Conservation (phyloP, 768 basidiomycete genomes). For the Filobasidium wieringae region DNA sequence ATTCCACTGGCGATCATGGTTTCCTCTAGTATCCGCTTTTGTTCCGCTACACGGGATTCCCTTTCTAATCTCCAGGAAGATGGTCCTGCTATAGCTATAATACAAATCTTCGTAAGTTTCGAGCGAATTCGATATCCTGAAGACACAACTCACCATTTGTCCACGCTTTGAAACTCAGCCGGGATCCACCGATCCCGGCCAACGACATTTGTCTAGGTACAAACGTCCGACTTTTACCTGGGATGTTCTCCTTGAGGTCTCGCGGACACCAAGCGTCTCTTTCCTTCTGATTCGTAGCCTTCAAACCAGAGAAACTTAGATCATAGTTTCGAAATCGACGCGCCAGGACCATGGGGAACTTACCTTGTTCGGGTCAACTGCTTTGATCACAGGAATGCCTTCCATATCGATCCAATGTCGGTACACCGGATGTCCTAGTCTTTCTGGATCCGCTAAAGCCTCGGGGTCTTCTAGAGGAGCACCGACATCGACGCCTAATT, state of each 20-base stretch:
- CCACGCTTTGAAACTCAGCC: background rate
- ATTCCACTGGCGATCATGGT: background rate
- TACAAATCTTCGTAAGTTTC: background rate
- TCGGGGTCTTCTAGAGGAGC: background rate
- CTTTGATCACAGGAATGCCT: background rate
- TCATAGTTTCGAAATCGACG: background rate
- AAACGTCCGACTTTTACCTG: background rate
- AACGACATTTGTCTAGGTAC: background rate
- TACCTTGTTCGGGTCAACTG: background rate
- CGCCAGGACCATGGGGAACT: background rate
- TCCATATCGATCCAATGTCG: background rate
- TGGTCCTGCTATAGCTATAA: background rate
- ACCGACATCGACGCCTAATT: background rate
- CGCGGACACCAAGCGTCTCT: background rate
- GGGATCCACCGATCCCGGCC: background rate
- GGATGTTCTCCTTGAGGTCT: background rate
- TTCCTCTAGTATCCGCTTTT: background rate
- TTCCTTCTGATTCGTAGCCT: background rate
- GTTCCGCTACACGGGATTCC: background rate
- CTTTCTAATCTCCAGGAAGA: background rate
- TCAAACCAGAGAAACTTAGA: no score
- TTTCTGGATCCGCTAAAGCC: background rate
- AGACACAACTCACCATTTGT: background rate
- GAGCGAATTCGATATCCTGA: background rate
- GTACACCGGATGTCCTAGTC: background rate